Conservation (phyloP, 169 alveolate genomes). For the Haemoproteus tartakovskyi region DNA sequence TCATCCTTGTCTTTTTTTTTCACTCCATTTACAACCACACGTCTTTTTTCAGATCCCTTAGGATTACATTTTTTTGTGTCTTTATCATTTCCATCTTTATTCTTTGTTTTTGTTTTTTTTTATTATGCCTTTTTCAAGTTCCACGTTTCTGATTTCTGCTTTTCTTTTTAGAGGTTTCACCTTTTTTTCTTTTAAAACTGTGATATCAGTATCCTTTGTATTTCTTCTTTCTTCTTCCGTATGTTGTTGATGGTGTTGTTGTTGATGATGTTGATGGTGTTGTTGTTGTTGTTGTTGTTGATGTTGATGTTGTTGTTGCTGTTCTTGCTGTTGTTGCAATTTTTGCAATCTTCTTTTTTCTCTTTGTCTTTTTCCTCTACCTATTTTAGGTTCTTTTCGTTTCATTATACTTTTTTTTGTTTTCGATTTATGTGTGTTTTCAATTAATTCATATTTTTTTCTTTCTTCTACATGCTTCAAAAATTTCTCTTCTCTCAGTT, state of each 20-base stretch:
- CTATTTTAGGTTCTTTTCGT: constrained; percentile 13
- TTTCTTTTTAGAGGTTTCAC: too few relatives aligned
- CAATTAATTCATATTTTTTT: constrained; percentile 7
- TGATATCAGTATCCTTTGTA: neutral
- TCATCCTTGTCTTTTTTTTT: neutral
- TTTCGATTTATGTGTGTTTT: too few relatives aligned
- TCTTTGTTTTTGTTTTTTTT: constrained; percentile 5
- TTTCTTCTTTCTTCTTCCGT: too few relatives aligned
- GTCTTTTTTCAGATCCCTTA: constrained; percentile 3
- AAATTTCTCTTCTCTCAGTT: constrained; percentile 56
- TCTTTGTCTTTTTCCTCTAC: constrained; percentile 60
- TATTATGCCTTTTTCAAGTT: neutral
- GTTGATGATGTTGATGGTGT: too few relatives aligned
- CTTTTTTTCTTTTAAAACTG: neutral
- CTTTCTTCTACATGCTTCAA: constrained; percentile 25
- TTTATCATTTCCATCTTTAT: neutral
- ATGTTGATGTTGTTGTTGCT: too few relatives aligned
- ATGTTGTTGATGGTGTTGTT: too few relatives aligned
- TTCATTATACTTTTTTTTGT: constrained; percentile 15
- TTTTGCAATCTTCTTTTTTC: constrained; percentile 58
- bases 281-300: too few relatives aligned
- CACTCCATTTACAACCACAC: neutral
- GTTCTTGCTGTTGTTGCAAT: constrained; percentile 13
- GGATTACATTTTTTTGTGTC: neutral
- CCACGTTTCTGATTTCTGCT: neutral